A percentile compares a stretch with the other conserved stretches of the same genome.
These are phyloP conservation scores for Polyporus arcularius DNA, from an alignment of 768 basidiomycete genomes.

Conservation along the genomic window DNA sequence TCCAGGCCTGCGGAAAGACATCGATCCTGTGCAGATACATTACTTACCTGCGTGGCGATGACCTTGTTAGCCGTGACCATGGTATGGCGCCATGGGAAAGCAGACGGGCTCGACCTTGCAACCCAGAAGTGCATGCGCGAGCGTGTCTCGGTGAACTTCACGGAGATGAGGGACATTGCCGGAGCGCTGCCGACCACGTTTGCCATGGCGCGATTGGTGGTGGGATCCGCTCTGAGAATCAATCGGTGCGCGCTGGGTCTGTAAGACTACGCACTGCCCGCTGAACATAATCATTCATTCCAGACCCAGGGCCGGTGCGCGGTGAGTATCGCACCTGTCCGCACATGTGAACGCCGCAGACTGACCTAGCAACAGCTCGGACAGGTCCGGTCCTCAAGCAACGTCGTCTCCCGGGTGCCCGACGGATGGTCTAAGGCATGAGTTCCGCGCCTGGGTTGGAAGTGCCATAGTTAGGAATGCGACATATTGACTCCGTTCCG, in stretches of 20 bases:
- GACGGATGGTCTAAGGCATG: background rate
- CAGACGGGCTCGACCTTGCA: background rate
- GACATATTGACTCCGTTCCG: conserved; percentile 6
- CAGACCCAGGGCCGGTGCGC: conserved; percentile 5
- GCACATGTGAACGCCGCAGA: conserved; percentile 1
- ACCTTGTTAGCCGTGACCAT: background rate
- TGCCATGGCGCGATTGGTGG: background rate
- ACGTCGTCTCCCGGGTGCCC: background rate
- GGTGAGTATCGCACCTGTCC: background rate
- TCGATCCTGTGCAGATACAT: background rate
- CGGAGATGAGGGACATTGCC: background rate
- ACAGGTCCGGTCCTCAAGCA: background rate
- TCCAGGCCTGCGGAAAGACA: background rate
- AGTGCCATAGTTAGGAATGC: conserved; percentile 1
- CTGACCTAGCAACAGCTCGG: background rate
- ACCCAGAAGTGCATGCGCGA: background rate
- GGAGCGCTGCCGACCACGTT: background rate
- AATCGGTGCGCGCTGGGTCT: conserved; percentile 9
- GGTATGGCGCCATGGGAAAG: background rate
- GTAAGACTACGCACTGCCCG: background rate
- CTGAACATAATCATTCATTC: background rate
- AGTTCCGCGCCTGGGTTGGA: background rate
- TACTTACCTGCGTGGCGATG: background rate
- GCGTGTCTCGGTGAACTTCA: background rate
- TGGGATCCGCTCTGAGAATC: conserved; percentile 5